These are phyloP conservation scores for Kodamaea sp. DNA, from an alignment of 1,139 yeast species.

Conservation along the genomic window DNA sequence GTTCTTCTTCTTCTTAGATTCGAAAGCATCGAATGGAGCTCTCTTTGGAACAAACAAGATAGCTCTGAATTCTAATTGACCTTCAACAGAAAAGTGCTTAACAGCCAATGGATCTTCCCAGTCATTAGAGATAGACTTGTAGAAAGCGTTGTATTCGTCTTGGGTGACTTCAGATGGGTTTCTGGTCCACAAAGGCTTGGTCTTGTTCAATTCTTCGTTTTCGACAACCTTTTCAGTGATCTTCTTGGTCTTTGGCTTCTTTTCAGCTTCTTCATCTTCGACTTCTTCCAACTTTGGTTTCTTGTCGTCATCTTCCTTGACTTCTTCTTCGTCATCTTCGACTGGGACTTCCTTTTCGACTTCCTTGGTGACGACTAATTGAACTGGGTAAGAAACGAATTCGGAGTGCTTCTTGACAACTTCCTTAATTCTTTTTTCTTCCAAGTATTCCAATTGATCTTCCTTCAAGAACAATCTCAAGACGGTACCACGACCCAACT, in stretches of 20 bases:
- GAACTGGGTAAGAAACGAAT: constrained; percentile 98
- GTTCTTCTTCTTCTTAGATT: constrained; percentile 97
- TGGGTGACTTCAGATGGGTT: constrained; percentile 96
- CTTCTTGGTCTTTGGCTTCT: constrained; percentile 70
- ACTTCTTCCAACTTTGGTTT: constrained; percentile 71
- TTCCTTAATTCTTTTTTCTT: constrained; percentile 99
- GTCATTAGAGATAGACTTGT: constrained; percentile 98
- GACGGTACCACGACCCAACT: constrained; percentile 90
- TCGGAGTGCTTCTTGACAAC: constrained; percentile 99
- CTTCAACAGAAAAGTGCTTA: constrained; percentile 99
- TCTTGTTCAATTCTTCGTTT: constrained; percentile 96
- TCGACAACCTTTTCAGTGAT: constrained; percentile 85
- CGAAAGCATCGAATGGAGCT: constrained; percentile 98
- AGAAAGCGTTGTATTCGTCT: constrained; percentile 99
- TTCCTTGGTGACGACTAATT: constrained; percentile 97
- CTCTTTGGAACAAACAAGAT: constrained; percentile 97
- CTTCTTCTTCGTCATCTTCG: constrained; percentile 60
- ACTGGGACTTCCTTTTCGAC: constrained; percentile 92
- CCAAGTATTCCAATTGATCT: constrained; percentile 97
- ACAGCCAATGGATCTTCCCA: constrained; percentile 99
- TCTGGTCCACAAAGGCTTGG: constrained; percentile 99
- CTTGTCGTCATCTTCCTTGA: constrained; percentile 53
- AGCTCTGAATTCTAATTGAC: constrained; percentile 99
- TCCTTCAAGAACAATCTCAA: constrained; percentile 97
- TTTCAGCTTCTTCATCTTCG: constrained; percentile 59